phyloP scores from a whole-genome alignment of 129 eudicot genomes.

The Daucus carota region DH1_v3.0 NC_030382.2:32645501-32646000 shows the following conservation, averaged over 20 bases:
- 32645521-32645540: background rate
- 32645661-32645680: background rate
- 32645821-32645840: background rate
- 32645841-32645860: background rate
- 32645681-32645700: background rate
- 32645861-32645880: background rate
- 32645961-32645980: background rate
- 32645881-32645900: background rate
- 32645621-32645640: background rate
- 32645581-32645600: background rate
- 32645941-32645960: background rate
- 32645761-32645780: background rate
- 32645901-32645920: background rate
- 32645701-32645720: background rate
- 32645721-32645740: background rate
- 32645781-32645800: background rate
- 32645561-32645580: background rate
- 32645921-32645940: fast-evolving
- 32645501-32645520: background rate
- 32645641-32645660: background rate
- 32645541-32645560: background rate
- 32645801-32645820: background rate
- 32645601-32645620: background rate
- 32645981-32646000: background rate
- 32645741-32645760: background rate